These are phyloP conservation scores for Carex arenaria DNA, from an alignment of 202 grass and related monocot genomes.

Conservation along the genomic window DNA sequence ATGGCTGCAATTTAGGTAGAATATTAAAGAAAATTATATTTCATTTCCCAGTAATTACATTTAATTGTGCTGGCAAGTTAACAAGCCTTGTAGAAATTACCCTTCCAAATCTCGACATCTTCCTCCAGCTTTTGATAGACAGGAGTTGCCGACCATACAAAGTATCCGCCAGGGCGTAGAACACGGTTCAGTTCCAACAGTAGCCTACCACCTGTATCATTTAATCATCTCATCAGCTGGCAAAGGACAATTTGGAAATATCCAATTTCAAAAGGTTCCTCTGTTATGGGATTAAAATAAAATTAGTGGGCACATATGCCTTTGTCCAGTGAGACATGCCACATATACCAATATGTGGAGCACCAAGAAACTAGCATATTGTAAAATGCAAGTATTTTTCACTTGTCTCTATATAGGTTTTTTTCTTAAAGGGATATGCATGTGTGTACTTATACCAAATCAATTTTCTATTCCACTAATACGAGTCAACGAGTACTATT, in stretches of 20 bases:
- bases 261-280: neutral
- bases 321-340: neutral
- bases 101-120: slow-evolving; percentile 85
- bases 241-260: neutral
- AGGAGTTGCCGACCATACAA: slow-evolving; percentile 95
- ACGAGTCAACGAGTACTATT: neutral
- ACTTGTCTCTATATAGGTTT: neutral
- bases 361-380: slow-evolving; percentile 1
- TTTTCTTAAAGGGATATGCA: too few species aligned
- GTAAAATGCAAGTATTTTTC: neutral
- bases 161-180: slow-evolving; percentile 76
- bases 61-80: neutral
- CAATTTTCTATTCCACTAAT: neutral
- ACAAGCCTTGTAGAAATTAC: slow-evolving; percentile 12
- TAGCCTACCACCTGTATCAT: slow-evolving; percentile 55
- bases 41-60: neutral
- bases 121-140: slow-evolving; percentile 94
- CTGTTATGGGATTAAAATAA: neutral
- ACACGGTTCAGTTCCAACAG: slow-evolving; percentile 89
- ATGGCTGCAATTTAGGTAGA: slow-evolving; percentile 36
- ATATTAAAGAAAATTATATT: slow-evolving; percentile 1
- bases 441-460: neutral
- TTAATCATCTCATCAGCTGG: neutral
- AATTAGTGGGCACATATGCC: neutral
- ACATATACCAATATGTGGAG: neutral